Evolutionary conservation across 805 yeast genomes (phyloP).

Genomic region (Komagataella kurtzmanii): DNA sequence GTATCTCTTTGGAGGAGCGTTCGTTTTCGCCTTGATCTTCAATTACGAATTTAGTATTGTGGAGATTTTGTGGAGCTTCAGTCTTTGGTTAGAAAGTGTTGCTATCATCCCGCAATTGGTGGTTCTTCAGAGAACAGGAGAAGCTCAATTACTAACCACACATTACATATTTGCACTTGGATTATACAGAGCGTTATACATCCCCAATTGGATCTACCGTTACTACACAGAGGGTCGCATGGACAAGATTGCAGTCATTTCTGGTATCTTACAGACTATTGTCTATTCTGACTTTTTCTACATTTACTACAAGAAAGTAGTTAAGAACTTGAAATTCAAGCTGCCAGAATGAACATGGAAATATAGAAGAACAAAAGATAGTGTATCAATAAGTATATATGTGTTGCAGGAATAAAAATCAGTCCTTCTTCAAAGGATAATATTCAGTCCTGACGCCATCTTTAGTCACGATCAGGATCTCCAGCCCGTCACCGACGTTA

Average conservation of each 20-base stretch:
- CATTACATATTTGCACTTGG: slow-evolving; percentile 95
- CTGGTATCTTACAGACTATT: slow-evolving; percentile 79
- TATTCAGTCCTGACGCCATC: slow-evolving; percentile 82
- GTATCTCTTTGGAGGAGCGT: slow-evolving; percentile 55
- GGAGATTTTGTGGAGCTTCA: slow-evolving; percentile 77
- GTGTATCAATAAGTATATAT: background rate
- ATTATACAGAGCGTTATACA: slow-evolving; percentile 73
- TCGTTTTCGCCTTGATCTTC: slow-evolving; percentile 44
- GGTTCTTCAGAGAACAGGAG: slow-evolving; percentile 80
- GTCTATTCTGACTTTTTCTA: slow-evolving; percentile 94
- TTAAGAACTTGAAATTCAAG: slow-evolving; percentile 66
- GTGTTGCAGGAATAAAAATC: slow-evolving; percentile 5
- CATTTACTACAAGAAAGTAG: slow-evolving; percentile 70
- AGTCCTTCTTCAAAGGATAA: slow-evolving; percentile 83
- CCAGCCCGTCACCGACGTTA: slow-evolving; percentile 94
- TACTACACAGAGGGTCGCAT: slow-evolving; percentile 48
- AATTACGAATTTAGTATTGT: slow-evolving; percentile 46
- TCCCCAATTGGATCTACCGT: slow-evolving; percentile 93
- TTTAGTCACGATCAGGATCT: slow-evolving; percentile 80
- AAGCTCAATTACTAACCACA: slow-evolving; percentile 74
- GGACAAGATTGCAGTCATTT: slow-evolving; percentile 57
- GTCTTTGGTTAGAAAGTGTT: slow-evolving; percentile 84
- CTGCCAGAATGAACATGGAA: slow-evolving; percentile 22
- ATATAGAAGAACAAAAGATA: background rate
- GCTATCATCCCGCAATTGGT: slow-evolving; percentile 90